A percentile compares a stretch with the other conserved stretches of the same genome.
Evolutionary conservation across 2,329 filamentous ascomycete species (phyloP).

Genomic region (Colletotrichum endophyticum): DNA sequence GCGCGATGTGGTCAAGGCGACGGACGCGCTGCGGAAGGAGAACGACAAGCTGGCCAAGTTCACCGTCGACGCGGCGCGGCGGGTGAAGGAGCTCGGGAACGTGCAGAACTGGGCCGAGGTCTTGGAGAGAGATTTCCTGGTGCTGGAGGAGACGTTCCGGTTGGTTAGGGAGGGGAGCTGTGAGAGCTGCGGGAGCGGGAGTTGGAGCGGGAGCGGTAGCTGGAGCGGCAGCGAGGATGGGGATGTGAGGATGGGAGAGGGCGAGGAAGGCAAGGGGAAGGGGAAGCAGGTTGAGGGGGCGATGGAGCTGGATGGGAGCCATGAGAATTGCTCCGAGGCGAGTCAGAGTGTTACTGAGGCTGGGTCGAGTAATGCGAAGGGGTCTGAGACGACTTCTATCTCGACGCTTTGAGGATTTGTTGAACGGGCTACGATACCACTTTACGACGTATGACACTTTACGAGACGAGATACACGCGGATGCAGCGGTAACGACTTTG

Average conservation of each 20-base stretch:
- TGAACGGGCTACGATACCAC: conserved; percentile 25
- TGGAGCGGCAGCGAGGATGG: conserved; percentile 40
- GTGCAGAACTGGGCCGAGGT: conserved; percentile 90
- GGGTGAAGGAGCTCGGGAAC: conserved; percentile 79
- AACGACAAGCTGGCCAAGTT: conserved; percentile 69
- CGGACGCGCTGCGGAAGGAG: conserved; percentile 65
- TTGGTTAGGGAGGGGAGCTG: conserved; percentile 47
- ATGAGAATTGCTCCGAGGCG: conserved; percentile 38
- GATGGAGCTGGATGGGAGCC: conserved; percentile 17
- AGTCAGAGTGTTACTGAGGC: conserved; percentile 41
- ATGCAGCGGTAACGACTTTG: neutral
- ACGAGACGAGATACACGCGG: neutral
- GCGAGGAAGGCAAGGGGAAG: conserved; percentile 26
- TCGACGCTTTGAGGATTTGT: conserved; percentile 30
- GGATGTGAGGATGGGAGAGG: conserved; percentile 15
- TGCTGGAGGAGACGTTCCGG: conserved; percentile 68
- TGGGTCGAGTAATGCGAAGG: conserved; percentile 40
- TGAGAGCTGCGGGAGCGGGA: conserved; percentile 31
- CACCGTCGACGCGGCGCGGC: conserved; percentile 64
- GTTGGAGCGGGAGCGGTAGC: conserved; percentile 31
- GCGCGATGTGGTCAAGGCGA: conserved; percentile 65
- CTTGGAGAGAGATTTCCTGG: conserved; percentile 70
- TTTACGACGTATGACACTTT: conserved; percentile 10
- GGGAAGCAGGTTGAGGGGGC: conserved; percentile 13
- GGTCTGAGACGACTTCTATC: conserved; percentile 42